Conservation (phyloP, 306 rosid genomes). For the Morella rubra region DNA sequence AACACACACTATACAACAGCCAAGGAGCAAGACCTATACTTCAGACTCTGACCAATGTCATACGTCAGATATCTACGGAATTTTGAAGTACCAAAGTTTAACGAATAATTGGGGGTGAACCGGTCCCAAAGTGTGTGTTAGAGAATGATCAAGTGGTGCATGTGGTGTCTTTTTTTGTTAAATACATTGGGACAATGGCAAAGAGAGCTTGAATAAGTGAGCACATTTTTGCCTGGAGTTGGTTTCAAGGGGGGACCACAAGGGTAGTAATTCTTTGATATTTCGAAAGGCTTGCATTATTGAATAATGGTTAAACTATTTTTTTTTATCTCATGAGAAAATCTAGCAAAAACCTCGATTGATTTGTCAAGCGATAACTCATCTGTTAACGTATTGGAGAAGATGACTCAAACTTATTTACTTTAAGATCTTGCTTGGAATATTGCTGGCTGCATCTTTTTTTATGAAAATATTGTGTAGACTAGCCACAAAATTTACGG, state of each 20-base stretch:
- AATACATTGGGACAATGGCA: neutral
- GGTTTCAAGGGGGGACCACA: neutral
- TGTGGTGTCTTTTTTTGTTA: slow-evolving; percentile 33
- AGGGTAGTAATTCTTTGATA: neutral
- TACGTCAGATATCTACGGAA: no score
- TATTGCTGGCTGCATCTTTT: neutral
- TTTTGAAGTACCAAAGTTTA: slow-evolving; percentile 84
- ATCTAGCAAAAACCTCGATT: neutral
- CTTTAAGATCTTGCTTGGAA: neutral
- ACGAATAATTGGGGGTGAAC: slow-evolving; percentile 62
- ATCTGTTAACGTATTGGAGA: neutral
- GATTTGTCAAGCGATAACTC: neutral
- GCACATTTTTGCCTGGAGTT: neutral
- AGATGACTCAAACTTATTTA: neutral
- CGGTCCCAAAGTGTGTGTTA: slow-evolving; percentile 82
- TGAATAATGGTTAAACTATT: neutral
- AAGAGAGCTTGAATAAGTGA: slow-evolving; percentile 18
- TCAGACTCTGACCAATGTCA: no score
- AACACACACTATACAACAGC: no score
- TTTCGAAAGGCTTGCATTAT: neutral
- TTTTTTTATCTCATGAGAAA: neutral
- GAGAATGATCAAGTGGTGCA: slow-evolving; percentile 74
- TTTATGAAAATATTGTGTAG: neutral
- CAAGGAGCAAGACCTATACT: no score
- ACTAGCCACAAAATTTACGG: neutral